Base-by-base conservation (phyloP, 1,139 yeast genomes). In the Eremothecium cymbalariae region DNA sequence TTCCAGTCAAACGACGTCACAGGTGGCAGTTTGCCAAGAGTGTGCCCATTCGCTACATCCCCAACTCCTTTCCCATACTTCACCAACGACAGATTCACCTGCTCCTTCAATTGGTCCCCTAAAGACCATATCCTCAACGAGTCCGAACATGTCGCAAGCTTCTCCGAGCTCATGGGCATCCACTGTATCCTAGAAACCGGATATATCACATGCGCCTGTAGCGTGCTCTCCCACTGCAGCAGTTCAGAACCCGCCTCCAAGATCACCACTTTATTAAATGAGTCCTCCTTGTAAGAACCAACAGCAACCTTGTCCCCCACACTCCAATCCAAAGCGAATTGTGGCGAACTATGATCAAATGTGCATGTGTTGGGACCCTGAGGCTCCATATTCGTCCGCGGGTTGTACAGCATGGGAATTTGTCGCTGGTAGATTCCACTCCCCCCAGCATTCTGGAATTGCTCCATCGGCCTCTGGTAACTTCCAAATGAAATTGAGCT, bases 1-100 rank as follows among this genome's bases (percentile, higher is more conserved):
- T 83, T 86, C 97, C 98, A 90, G 59, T 90, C 96, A 53, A 90
- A 85, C 4, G 94, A 79, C 0, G 97, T 88, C 33, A 90, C 72
- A 2, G 95, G 95, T 1, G 94, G 90, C 34, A 73, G 64, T 12
- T 50, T 54, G 12, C 59, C 60, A 17, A 55, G 38, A 13, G 39
- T 30, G 19, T 36, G 36, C 9, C 38, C 28, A 15, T 39, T 32
- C 22, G 34, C 35, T 23, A 25, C 31, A 14, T 38, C 28, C 15
- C 33, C 38, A n/a, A 26, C 31, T 29, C 45, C 47, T 31, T 55
- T 56, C 33, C 53, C 52, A 39, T 54, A 54, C 34, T 56, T 55
- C 36, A 52, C 50, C 11, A 53, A 37, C 1, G 61, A 55, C 23
- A 57, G 38, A 34, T 57, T 57, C 18, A 57, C 34, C 36, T 51